Conservation (phyloP, 495 filamentous ascomycete species). For the Apodospora peruviana region DNA sequence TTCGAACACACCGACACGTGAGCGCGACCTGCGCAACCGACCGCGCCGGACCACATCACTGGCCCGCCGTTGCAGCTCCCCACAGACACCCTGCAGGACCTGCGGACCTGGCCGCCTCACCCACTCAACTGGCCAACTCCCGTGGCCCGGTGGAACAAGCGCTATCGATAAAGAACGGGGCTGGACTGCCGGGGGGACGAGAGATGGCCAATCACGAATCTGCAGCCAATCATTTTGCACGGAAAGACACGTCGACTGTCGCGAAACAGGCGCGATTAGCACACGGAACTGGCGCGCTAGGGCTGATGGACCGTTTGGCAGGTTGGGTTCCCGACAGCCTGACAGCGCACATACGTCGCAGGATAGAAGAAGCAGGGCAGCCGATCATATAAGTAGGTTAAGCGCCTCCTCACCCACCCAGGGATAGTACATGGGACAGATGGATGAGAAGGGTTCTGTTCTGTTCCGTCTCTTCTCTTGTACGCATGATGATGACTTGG, state of each 20-base stretch:
- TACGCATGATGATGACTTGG: no score
- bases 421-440: neutral
- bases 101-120: conserved; percentile 13
- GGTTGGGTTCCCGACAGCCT: neutral
- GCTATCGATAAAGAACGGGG: conserved; percentile 28
- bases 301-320: neutral
- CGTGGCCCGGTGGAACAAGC: conserved; percentile 8
- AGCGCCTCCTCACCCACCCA: neutral
- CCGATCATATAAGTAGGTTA: neutral
- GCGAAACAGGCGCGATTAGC: conserved; percentile 18
- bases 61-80: conserved; percentile 19
- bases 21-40: conserved; percentile 6
- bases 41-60: conserved; percentile 25
- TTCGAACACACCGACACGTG: no score
- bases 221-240: conserved; percentile 8
- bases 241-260: neutral
- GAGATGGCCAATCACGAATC: conserved; percentile 2
- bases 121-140: conserved; percentile 1
- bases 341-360: no score
- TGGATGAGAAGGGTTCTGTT: neutral
- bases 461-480: no score
- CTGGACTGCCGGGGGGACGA: neutral
- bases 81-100: conserved; percentile 10
- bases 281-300: conserved; percentile 25
- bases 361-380: no score